Evolutionary conservation across 2,329 filamentous ascomycete genomes (phyloP).

Genomic region (Gaeumannomyces sp.): DNA sequence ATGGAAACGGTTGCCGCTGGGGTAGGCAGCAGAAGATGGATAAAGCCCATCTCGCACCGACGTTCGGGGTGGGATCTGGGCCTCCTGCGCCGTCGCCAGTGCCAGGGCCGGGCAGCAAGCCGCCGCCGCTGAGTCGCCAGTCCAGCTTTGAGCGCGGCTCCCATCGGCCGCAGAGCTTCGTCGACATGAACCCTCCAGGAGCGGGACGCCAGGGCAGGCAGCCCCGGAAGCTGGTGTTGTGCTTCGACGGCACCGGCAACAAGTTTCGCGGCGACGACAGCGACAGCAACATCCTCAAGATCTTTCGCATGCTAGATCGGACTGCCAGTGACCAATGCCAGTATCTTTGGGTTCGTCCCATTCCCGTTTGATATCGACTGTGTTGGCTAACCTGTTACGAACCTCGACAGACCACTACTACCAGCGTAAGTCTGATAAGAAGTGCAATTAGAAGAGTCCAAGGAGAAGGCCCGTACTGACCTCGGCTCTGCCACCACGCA

Average conservation of each 20-base stretch:
- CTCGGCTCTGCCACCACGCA: conserved; percentile 18
- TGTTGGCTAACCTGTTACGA: not conserved
- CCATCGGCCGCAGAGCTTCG: not conserved
- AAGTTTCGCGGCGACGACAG: conserved; percentile 58
- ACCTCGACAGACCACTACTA: conserved; percentile 48
- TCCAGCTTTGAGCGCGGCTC: not conserved
- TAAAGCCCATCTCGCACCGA: conserved; percentile 16
- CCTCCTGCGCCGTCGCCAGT: not conserved
- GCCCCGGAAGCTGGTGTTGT: conserved; percentile 47
- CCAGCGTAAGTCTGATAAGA: conserved; percentile 39
- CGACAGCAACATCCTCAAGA: conserved; percentile 62
- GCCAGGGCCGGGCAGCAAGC: not conserved
- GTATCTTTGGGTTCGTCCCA: conserved; percentile 13
- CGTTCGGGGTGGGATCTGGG: not conserved
- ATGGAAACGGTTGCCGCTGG: too few relatives aligned
- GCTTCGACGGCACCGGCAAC: conserved; percentile 59
- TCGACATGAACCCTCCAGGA: not conserved
- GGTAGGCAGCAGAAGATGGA: conserved; percentile 15
- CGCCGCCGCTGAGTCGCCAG: not conserved
- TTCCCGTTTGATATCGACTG: not conserved
- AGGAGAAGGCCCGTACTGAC: not conserved
- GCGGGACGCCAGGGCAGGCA: conserved; percentile 9
- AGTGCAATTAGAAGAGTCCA: not conserved
- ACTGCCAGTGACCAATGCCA: conserved; percentile 53
- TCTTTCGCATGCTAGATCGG: conserved; percentile 63